phyloP scores from a whole-genome alignment of 78 protist genomes.

The Dictyostelium discoideum region dicty_2.7 NC_007088.5:957001-957500 shows the following conservation, averaged over 20 bases:
- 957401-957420: constrained; percentile 28
- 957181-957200: constrained; percentile 29
- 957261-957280: constrained; percentile 49
- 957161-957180: neutral
- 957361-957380: constrained; percentile 3
- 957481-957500: neutral
- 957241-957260: constrained; percentile 66
- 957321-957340: constrained; percentile 62
- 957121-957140: neutral
- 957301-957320: constrained; percentile 63
- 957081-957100: neutral
- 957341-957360: constrained; percentile 8
- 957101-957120: neutral
- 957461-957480: neutral
- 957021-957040: constrained; percentile 21
- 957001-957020: neutral
- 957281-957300: constrained; percentile 68
- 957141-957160: neutral
- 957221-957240: constrained; percentile 50
- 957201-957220: constrained; percentile 62
- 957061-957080: neutral
- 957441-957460: neutral
- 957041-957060: constrained; percentile 11
- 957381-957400: constrained; percentile 57
- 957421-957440: constrained; percentile 1